Base-by-base conservation (phyloP, 805 yeast species). In the Jamesozyma gamospora region DNA sequence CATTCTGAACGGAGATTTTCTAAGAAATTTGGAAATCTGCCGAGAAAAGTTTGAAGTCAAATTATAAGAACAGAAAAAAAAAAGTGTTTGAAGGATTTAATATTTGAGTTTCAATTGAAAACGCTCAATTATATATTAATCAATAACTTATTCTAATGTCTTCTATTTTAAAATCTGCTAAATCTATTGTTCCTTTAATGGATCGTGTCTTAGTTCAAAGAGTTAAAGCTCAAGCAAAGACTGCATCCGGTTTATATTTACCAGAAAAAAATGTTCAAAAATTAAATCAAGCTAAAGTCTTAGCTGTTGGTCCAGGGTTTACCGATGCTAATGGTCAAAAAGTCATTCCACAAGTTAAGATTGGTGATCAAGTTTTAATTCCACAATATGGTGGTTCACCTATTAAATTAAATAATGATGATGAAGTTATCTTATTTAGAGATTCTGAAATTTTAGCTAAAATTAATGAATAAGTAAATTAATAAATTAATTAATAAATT, bases 141-240 rank as follows among this genome's bases (percentile, higher is more conserved):
- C 24, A 21, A 21, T 6, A 21, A 37, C n/a, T n/a, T n/a, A n/a
- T n/a, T n/a, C n/a, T 3, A 6, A 59, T 60, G 77, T 65, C 75
- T 44, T 72, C 87, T 36, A 60, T 82, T 49, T 67, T 82, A 61
- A 86, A 84, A 65, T 78, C 84, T 50, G 92, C 85, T 55, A 82
- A 86, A 68, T 75, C 86, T 43, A 81, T 92, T 60, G 79, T 81
- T 51, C 98, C 98, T 48, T 77, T 94, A 53, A 73, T 92, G 53
- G 97, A 92, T 79, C 82, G 98, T 69, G 90, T 92, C 45, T 77
- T 92, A 48, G 96, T 92, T 47, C 96, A 88, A 71, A 83, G 96
- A 66, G 67, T 82, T 60, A 87, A 86, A 73, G 94, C 95, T 44
- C 81, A 84, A 58, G 74, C 90, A 50, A 74, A 87, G 71, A 88